Evolutionary conservation across 202 grass and related monocot species (phyloP).

Genomic region (Panicum virgatum): DNA sequence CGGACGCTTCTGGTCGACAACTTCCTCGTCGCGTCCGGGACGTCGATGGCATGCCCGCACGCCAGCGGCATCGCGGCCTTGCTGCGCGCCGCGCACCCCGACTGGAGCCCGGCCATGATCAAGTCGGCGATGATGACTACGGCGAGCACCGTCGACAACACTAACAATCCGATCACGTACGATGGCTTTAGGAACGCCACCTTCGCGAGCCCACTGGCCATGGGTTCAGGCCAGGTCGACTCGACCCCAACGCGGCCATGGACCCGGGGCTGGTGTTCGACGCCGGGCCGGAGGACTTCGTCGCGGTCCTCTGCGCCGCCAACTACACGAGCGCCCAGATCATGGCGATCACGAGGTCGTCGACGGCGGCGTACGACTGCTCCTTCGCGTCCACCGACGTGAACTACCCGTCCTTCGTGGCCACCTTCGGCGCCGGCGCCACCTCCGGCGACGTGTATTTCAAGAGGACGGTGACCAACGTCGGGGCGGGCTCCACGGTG

Average conservation of each 20-base stretch:
- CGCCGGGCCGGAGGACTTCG: conserved; percentile 52
- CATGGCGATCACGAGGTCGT: conserved; percentile 53
- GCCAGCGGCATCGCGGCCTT: conserved; percentile 60
- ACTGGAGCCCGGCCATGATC: conserved; percentile 82
- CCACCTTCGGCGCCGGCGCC: conserved; percentile 39
- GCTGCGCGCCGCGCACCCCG: conserved; percentile 46
- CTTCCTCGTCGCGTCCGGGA: conserved; percentile 55
- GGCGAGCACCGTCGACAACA: conserved; percentile 56
- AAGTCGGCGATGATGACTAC: conserved; percentile 89
- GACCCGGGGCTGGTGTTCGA: conserved; percentile 78
- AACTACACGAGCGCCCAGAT: conserved; percentile 70
- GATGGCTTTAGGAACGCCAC: neutral
- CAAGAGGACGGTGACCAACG: conserved; percentile 63
- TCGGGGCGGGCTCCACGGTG: conserved; percentile 38
- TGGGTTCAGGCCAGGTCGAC: conserved; percentile 74
- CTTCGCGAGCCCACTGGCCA: conserved; percentile 48
- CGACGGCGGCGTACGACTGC: conserved; percentile 58
- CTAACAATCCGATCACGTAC: conserved; percentile 43
- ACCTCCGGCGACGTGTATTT: conserved; percentile 38
- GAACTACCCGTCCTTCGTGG: conserved; percentile 81
- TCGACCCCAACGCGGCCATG: conserved; percentile 71
- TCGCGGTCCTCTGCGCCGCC: conserved; percentile 58
- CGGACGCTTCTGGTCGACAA: neutral
- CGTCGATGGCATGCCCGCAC: conserved; percentile 88
- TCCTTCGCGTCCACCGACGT: conserved; percentile 54